Evolutionary conservation across 2,329 filamentous ascomycete genomes (phyloP).

Genomic region (Pestalotiopsis sp.): DNA sequence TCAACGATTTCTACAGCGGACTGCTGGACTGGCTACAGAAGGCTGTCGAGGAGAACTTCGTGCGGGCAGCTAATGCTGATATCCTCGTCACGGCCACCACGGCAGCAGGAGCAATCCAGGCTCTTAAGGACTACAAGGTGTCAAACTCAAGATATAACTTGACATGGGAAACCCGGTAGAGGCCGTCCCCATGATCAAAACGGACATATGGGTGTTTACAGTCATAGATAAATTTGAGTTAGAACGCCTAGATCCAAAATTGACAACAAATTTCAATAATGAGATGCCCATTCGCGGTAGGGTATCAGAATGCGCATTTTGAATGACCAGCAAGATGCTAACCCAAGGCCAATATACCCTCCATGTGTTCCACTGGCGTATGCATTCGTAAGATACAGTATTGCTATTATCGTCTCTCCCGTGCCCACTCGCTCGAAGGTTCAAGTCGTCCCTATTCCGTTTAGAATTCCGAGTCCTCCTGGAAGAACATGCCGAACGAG

Average conservation of each 20-base stretch:
- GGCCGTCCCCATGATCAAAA: no score
- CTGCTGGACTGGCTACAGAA: conserved; percentile 80
- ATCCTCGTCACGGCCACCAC: conserved; percentile 80
- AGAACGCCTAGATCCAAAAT: conserved; percentile 2
- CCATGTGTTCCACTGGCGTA: conserved; percentile 2
- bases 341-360: neutral
- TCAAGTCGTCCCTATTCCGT: neutral
- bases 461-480: conserved; percentile 94
- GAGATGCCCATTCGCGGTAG: neutral
- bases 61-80: conserved; percentile 67
- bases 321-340: conserved; percentile 10
- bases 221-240: neutral
- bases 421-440: neutral
- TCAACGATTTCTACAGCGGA: conserved; percentile 91
- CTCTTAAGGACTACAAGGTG: conserved; percentile 74
- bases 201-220: neutral
- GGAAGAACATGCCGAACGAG: conserved; percentile 97
- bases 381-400: conserved; percentile 9
- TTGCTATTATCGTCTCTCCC: neutral
- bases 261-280: neutral
- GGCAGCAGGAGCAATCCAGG: conserved; percentile 71
- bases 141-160: conserved; percentile 77
- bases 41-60: conserved; percentile 76
- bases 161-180: conserved; percentile 64
- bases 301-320: neutral